Evolutionary conservation across 495 filamentous ascomycete genomes (phyloP), one percentile per base, ranked within the genome.

Genomic region (Penicillium goetzii): DNA sequence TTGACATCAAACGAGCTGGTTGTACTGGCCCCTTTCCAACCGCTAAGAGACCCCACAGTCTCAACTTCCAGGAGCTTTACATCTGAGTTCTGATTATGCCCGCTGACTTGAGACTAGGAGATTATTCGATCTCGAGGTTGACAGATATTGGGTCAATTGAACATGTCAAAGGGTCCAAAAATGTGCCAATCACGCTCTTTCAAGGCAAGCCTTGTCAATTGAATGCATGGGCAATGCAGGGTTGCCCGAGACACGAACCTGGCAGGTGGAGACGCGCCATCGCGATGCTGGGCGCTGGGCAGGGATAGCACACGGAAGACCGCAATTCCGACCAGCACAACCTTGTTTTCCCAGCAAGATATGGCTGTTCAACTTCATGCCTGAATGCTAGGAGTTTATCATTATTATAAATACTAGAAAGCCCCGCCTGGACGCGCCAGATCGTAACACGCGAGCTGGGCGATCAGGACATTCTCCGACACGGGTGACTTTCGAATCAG

Each of bases 401-500:
- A 25, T 23, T 4, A 25, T 23, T 4, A 23, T 47, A 8, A 0
- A 45, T 12, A 17, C 15, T 14, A 11, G 21, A 25, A 4, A 51
- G 19, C 12, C 47, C 47, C 25, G 23, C 47, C 14, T 50, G 25
- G 11, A 50, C 47, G 25, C 47, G 23, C 47, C 47, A 50, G 41
- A 62, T 43, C 36, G 36, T 25, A 23, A 57, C 66, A 64, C 66
- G 66, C 66, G 66, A 62, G 62, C 25, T 56, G 57, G 19, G 21
- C 12, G 58, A 62, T 63, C 65, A 40, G 52, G 59, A 68, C 62
- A 62, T 68, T 65, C 55, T 60, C 51, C 52, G 62, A 58, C 62
- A 62, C 59, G 62, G 38, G 45, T 53, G 41, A 55, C 28, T 33
- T 61, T 47, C 0, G 43, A 25, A 52, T 38, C 15, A 43, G 40